These are phyloP conservation scores for Ulota crispa DNA, from an alignment of 225 moss, liverwort and hornwort genomes.

Conservation along the genomic window DNA sequence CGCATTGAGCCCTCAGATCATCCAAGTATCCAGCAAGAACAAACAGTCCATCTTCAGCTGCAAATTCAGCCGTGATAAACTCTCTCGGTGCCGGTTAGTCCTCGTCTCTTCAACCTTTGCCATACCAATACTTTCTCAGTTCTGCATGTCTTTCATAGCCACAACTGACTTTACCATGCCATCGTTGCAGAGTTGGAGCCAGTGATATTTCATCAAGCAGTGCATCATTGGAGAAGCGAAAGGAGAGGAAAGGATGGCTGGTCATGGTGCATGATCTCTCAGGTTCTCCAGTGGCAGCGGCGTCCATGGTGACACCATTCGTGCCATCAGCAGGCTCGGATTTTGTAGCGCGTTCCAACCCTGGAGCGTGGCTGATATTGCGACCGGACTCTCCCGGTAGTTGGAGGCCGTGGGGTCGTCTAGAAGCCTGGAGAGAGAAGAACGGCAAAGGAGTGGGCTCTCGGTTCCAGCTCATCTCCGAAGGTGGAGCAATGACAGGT, in stretches of 20 bases:
- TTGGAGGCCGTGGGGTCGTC: constrained; percentile 82
- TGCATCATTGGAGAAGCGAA: constrained; percentile 49
- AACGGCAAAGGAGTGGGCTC: constrained; percentile 67
- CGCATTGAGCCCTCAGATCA: constrained; percentile 77
- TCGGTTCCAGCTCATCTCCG: constrained; percentile 72
- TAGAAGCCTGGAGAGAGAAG: constrained; percentile 84
- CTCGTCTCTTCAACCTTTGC: background rate
- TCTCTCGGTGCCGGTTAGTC: constrained; percentile 62
- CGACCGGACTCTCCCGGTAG: constrained; percentile 65
- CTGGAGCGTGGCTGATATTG: constrained; percentile 83
- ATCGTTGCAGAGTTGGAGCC: constrained; percentile 56
- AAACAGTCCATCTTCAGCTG: constrained; percentile 91
- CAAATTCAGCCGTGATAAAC: constrained; percentile 86
- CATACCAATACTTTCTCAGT: no score
- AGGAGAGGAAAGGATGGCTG: constrained; percentile 82
- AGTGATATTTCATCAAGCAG: constrained; percentile 53
- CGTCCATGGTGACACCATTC: constrained; percentile 87
- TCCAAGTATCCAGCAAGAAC: constrained; percentile 75
- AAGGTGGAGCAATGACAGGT: constrained; percentile 62
- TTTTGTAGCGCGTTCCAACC: constrained; percentile 74
- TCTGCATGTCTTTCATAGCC: no score
- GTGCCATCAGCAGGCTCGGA: constrained; percentile 79
- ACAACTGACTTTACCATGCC: no score
- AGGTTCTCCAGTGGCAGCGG: constrained; percentile 77
- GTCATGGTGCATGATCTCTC: constrained; percentile 86